phyloP scores from a whole-genome alignment of 2,329 filamentous ascomycete species.

The Stachybotrys elegans region DNA sequence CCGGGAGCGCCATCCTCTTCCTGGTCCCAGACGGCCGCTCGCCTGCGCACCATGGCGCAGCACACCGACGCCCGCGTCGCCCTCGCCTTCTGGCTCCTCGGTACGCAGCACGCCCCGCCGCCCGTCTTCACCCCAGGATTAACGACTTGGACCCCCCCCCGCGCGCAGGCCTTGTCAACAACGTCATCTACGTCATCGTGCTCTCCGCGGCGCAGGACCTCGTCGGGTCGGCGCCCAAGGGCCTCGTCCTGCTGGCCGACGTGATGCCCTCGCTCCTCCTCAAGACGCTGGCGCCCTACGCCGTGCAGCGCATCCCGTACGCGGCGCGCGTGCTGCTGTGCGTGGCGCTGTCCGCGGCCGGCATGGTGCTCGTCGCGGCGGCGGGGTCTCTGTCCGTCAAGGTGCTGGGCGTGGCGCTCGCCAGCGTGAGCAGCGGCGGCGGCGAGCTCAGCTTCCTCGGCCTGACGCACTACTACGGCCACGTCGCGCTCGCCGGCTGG shows the following conservation, averaged over 20 bases:
- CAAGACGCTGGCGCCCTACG: slow-evolving; percentile 87
- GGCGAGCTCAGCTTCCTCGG: slow-evolving; percentile 90
- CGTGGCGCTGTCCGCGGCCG: slow-evolving; percentile 67
- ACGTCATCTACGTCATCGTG: slow-evolving; percentile 96
- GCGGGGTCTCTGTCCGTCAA: slow-evolving; percentile 64
- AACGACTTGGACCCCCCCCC: not conserved
- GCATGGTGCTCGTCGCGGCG: slow-evolving; percentile 82
- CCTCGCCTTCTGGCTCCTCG: slow-evolving; percentile 88
- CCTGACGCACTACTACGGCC: slow-evolving; percentile 89
- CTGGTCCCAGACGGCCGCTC: slow-evolving; percentile 68
- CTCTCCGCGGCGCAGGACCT: slow-evolving; percentile 93
- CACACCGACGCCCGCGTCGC: slow-evolving; percentile 68
- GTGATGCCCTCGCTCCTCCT: slow-evolving; percentile 84
- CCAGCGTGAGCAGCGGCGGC: slow-evolving; percentile 77
- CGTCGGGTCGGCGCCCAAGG: slow-evolving; percentile 87
- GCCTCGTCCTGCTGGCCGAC: slow-evolving; percentile 86
- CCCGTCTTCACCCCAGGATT: no score
- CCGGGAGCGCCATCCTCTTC: slow-evolving; percentile 58
- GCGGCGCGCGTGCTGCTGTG: slow-evolving; percentile 68
- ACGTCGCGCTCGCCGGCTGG: slow-evolving; percentile 84
- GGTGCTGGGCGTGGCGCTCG: slow-evolving; percentile 76
- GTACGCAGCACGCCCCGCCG: slow-evolving; percentile 51
- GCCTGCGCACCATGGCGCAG: slow-evolving; percentile 57
- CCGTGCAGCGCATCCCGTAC: slow-evolving; percentile 86
- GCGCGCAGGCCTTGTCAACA: slow-evolving; percentile 64